These are phyloP conservation scores for Harringtonia lauricola DNA, from an alignment of 2,329 filamentous ascomycete species.

Conservation along the genomic window DNA sequence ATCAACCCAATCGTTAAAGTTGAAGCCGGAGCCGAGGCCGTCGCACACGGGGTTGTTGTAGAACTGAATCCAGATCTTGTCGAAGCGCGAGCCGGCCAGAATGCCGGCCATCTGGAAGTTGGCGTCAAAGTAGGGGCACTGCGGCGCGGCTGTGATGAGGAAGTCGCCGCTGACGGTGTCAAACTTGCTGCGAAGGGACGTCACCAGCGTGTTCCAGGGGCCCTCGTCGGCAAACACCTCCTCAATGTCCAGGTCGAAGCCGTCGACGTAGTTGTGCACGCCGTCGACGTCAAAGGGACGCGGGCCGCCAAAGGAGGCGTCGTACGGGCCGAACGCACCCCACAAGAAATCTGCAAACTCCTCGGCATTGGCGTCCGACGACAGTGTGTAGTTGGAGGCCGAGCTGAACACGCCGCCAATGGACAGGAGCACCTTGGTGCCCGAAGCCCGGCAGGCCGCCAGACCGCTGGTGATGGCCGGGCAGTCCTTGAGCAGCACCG, in stretches of 20 bases:
- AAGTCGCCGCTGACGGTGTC: conserved; percentile 18
- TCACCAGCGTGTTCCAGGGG: conserved; percentile 9
- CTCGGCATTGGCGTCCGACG: conserved; percentile 16
- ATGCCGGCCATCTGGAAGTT: conserved; percentile 33
- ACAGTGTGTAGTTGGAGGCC: conserved; percentile 23
- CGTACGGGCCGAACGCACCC: conserved; percentile 24
- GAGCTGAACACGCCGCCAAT: conserved; percentile 39
- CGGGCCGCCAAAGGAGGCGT: conserved; percentile 16
- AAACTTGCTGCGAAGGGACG: conserved; percentile 8
- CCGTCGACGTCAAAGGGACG: conserved; percentile 30
- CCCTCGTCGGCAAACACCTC: conserved; percentile 13
- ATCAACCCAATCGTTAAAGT: conserved; percentile 24
- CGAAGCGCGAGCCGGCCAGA: conserved; percentile 25
- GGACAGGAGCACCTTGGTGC: conserved; percentile 54
- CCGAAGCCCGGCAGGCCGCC: conserved; percentile 39
- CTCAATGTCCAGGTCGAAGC: conserved; percentile 42
- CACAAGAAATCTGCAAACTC: conserved; percentile 27
- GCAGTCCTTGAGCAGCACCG: conserved; percentile 22
- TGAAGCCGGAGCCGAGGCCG: conserved; percentile 21
- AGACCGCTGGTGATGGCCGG: conserved; percentile 22
- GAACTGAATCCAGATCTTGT: conserved; percentile 33
- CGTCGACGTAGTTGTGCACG: conserved; percentile 32
- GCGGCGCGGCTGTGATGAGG: conserved; percentile 35
- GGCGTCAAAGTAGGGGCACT: conserved; percentile 26
- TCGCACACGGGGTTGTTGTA: conserved; percentile 34